A percentile compares a stretch with the other conserved stretches of the same genome.
phyloP scores from a whole-genome alignment of 2,329 filamentous ascomycete species.

The Hypoxylon rubiginosum region DNA sequence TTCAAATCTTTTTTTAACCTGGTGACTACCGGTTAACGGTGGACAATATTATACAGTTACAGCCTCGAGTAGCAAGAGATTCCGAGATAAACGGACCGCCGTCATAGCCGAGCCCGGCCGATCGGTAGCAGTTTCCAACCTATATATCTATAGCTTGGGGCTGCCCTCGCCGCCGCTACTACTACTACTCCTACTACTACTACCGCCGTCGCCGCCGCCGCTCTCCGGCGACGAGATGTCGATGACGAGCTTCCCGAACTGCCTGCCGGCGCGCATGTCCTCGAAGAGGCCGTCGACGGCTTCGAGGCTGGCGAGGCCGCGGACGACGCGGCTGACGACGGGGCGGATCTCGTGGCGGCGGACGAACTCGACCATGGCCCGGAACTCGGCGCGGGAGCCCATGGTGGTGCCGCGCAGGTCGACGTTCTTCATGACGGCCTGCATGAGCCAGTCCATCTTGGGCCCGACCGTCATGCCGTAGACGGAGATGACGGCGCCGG shows the following conservation, averaged over 20 bases:
- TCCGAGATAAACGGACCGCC: no score
- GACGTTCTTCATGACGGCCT: conserved; percentile 86
- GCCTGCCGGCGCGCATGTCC: conserved; percentile 85
- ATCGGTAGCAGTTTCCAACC: no score
- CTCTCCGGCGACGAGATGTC: conserved; percentile 65
- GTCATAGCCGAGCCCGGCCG: no score
- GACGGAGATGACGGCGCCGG: conserved; percentile 83
- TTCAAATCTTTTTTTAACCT: no score
- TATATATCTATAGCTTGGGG: no score
- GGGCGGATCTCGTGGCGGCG: conserved; percentile 74
- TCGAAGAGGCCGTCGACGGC: conserved; percentile 86
- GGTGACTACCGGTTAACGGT: no score
- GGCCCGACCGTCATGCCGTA: conserved; percentile 94
- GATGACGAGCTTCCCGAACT: conserved; percentile 95
- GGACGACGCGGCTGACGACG: conserved; percentile 71
- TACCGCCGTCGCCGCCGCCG: conserved; percentile 54
- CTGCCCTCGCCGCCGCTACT: no score
- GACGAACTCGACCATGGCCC: conserved; percentile 91
- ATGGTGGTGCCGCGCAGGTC: conserved; percentile 90
- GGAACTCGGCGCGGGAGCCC: conserved; percentile 90
- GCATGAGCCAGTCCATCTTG: conserved; percentile 89
- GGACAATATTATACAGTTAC: no score
- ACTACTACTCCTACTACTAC: no score
- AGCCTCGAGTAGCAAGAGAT: no score
- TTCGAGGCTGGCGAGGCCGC: conserved; percentile 80